Evolutionary conservation across 495 filamentous ascomycete genomes (phyloP).

Genomic region (Neurospora sp.): DNA sequence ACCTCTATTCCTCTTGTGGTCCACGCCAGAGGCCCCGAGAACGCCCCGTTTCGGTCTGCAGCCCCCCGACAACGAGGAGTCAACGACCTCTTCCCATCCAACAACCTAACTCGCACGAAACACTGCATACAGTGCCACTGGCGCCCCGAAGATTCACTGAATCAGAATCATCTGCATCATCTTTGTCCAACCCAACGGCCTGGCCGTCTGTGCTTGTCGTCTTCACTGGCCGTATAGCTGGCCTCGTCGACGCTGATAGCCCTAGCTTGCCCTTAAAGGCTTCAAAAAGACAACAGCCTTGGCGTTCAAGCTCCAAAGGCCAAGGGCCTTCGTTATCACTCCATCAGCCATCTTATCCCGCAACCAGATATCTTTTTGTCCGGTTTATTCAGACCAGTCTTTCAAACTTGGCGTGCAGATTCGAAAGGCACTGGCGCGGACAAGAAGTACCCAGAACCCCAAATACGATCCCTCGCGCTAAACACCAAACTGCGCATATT

Average conservation of each 20-base stretch:
- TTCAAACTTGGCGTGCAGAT: neutral
- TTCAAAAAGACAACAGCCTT: neutral
- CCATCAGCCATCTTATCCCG: neutral
- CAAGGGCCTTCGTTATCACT: neutral
- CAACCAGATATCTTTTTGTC: neutral
- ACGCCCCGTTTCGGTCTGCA: slow-evolving; percentile 23
- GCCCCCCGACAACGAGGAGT: slow-evolving; percentile 22
- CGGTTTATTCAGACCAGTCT: neutral
- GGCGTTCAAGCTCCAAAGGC: neutral
- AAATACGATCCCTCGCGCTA: neutral
- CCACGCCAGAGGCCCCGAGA: slow-evolving; percentile 8
- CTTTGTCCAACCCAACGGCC: slow-evolving; percentile 30
- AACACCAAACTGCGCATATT: slow-evolving; percentile 1
- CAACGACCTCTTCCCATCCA: slow-evolving; percentile 10
- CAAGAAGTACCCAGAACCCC: neutral
- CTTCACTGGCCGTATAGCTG: slow-evolving; percentile 5
- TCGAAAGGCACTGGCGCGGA: neutral
- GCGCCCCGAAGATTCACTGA: slow-evolving; percentile 30
- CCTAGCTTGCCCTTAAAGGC: neutral
- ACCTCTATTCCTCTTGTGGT: slow-evolving; percentile 3
- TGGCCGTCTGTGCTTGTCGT: slow-evolving; percentile 8
- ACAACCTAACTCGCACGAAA: slow-evolving; percentile 25
- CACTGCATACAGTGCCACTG: slow-evolving; percentile 35
- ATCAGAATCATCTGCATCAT: slow-evolving; percentile 35
- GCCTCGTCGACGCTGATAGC: neutral